Percentiles rank a stretch among this genome's conserved stretches.
These are phyloP conservation scores for Clitopilus passeckerianus DNA, from an alignment of 768 basidiomycete genomes.

Conservation along the genomic window DNA sequence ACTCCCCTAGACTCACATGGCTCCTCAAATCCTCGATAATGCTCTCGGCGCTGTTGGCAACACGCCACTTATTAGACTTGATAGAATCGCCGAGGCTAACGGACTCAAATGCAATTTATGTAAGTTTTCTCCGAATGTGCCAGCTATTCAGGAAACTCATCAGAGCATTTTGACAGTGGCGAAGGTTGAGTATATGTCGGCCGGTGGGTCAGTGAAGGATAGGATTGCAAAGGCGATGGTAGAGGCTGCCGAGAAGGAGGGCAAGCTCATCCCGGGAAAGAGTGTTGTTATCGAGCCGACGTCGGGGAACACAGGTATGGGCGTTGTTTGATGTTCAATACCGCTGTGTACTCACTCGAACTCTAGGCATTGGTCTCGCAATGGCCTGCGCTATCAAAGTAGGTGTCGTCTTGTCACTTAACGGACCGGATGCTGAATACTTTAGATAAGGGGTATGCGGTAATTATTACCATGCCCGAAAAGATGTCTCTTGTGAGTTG, in stretches of 20 bases:
- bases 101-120: slow-evolving; percentile 87
- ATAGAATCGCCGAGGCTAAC: slow-evolving; percentile 68
- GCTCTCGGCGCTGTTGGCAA: slow-evolving; percentile 86
- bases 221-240: slow-evolving; percentile 97
- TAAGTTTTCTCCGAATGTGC: slow-evolving; percentile 33
- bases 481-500: slow-evolving; percentile 82
- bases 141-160: background rate
- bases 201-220: slow-evolving; percentile 94
- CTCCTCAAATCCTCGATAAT: slow-evolving; percentile 59
- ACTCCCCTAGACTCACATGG: slow-evolving; percentile 16
- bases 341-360: background rate
- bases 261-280: slow-evolving; percentile 78
- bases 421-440: slow-evolving; percentile 60
- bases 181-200: slow-evolving; percentile 87
- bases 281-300: slow-evolving; percentile 95
- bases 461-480: slow-evolving; percentile 86
- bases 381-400: slow-evolving; percentile 95
- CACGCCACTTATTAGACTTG: slow-evolving; percentile 86
- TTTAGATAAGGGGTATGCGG: slow-evolving; percentile 85
- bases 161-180: slow-evolving; percentile 47
- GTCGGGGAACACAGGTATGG: slow-evolving; percentile 87
- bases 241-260: slow-evolving; percentile 86
- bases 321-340: slow-evolving; percentile 4
- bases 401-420: slow-evolving; percentile 11
- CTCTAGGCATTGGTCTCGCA: slow-evolving; percentile 84